Percentiles rank a stretch among this genome's conserved stretches.
Conservation (phyloP, 139 green algal genomes). For the Chlamydomonas asymmetrica region DNA sequence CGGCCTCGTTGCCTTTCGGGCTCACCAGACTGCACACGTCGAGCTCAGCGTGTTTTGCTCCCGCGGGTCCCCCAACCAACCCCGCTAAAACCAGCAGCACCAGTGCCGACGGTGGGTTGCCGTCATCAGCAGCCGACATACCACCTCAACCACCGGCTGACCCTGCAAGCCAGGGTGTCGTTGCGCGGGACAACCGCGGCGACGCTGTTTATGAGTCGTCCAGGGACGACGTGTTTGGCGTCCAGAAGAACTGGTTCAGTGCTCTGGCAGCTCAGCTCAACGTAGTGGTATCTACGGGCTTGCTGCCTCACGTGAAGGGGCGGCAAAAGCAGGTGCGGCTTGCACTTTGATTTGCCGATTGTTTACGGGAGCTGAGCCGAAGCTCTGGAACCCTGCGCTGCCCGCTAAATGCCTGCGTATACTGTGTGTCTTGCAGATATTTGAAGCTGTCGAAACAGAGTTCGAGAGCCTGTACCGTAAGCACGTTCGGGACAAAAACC, state of each 20-base stretch:
- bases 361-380: neutral
- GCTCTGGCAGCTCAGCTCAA: constrained; percentile 18
- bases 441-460: constrained; percentile 20
- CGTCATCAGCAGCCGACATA: no score
- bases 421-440: constrained; percentile 6
- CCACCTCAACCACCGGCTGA: no score
- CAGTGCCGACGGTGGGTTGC: no score
- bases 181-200: neutral
- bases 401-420: neutral
- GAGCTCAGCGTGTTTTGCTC: no score
- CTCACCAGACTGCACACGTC: no score
- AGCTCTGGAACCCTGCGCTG: neutral
- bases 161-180: no score
- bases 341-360: neutral
- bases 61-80: no score
- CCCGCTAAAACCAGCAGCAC: no score
- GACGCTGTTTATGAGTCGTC: constrained; percentile 2
- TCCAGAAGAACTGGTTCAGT: constrained; percentile 29
- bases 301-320: constrained; percentile 13
- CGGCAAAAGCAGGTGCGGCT: neutral
- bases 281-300: constrained; percentile 3
- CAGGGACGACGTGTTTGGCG: constrained; percentile 13
- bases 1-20: no score
- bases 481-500: constrained; percentile 5
- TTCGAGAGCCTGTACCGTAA: constrained; percentile 21